Conservation (phyloP, 495 filamentous ascomycete genomes). For the Cercophora scortea region DNA sequence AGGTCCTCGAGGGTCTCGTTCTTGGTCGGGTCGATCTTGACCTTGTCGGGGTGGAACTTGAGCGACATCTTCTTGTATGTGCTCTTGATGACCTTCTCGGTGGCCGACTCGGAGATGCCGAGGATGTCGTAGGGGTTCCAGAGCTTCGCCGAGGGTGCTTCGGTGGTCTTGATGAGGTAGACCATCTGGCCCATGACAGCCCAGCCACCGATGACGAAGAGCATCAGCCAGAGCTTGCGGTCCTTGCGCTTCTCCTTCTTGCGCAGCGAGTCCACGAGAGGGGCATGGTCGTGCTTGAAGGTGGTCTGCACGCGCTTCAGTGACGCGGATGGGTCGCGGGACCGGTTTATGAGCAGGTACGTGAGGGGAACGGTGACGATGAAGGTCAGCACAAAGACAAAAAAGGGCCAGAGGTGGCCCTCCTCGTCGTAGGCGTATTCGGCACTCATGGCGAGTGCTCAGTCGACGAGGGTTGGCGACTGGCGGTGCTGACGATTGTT, state of each 20-base stretch:
- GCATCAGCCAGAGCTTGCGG: slow-evolving; percentile 76
- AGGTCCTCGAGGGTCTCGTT: slow-evolving; percentile 84
- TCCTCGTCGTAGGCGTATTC: slow-evolving; percentile 98
- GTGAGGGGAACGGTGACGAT: slow-evolving; percentile 88
- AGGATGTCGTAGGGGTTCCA: slow-evolving; percentile 97
- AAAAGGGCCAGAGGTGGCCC: slow-evolving; percentile 98
- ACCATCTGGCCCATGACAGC: slow-evolving; percentile 83
- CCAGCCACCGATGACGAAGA: slow-evolving; percentile 71
- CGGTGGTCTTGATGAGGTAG: slow-evolving; percentile 78
- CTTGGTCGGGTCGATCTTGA: slow-evolving; percentile 66
- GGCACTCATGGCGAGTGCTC: slow-evolving; percentile 64
- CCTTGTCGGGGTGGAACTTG: slow-evolving; percentile 89
- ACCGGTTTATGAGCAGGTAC: slow-evolving; percentile 72
- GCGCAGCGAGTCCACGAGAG: slow-evolving; percentile 77
- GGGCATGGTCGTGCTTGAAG: slow-evolving; percentile 74
- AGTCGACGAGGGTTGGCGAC: background rate
- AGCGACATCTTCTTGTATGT: slow-evolving; percentile 80
- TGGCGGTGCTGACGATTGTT: background rate
- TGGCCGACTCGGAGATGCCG: slow-evolving; percentile 73
- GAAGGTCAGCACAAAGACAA: slow-evolving; percentile 82
- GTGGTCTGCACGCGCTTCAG: slow-evolving; percentile 51
- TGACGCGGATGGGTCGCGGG: slow-evolving; percentile 54
- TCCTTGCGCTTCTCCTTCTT: slow-evolving; percentile 86
- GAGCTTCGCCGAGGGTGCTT: slow-evolving; percentile 63
- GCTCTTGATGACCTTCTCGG: slow-evolving; percentile 83